Evolutionary conservation across 768 basidiomycete genomes (phyloP), one percentile per base, ranked within the genome.

Genomic region (Sarcodon sp.): DNA sequence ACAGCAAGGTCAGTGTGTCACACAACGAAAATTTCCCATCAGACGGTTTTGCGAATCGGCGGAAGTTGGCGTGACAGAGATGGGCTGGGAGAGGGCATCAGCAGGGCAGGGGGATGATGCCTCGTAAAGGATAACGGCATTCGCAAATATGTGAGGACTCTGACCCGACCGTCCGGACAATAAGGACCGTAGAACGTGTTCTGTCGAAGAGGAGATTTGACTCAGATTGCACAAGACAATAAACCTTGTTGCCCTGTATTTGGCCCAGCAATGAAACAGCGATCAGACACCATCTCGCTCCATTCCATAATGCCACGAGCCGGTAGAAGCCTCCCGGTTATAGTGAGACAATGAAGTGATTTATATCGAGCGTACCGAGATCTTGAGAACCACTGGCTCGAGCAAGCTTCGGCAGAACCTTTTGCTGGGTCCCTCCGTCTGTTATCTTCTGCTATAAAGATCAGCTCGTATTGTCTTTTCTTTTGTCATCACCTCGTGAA

Each of bases 401-500:
- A 38, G 27, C 39, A 27, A 13, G 15, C 16, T 8, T 27, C 39
- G 39, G 39, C 27, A 41, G 8, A 41, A 41, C 39, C 39, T 13
- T 27, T 38, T 38, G 37, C 16, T 41, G 16, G 39, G 39, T 27
- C 39, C 39, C 15, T 41, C 16, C 39, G 27, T 41, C 39, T 41
- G 27, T 16, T 41, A 15, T 41, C 39, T 16, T 27, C 13, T 8
- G 7, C 39, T 77, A 78, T 73, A 77, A 69, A 67, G 59, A 61
- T 65, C 65, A 59, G 58, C 58, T 55, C 63, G 69, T 75, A 77
- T 77, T 78, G 76, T 78, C 64, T 66, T 64, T 55, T 63, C 66
- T 69, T 69, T 72, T 67, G 39, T 41, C 39, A 41, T 41, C 39
- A 41, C 39, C 15, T 41, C 39, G 16, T 27, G 27, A 13, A 27